Base-by-base conservation (phyloP, 768 basidiomycete genomes). In the Lentinula lateritia region DNA sequence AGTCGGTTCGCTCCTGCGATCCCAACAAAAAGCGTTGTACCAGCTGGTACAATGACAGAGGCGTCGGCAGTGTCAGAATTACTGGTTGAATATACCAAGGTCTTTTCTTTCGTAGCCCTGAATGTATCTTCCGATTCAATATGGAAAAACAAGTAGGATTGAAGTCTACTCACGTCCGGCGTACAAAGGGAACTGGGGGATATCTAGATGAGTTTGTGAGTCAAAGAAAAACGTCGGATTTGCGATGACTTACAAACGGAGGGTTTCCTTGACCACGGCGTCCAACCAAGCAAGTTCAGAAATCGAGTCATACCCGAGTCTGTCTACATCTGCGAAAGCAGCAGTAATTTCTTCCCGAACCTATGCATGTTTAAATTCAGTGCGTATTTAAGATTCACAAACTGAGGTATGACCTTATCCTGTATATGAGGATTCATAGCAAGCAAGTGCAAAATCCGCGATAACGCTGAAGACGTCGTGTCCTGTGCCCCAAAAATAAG, bases 401-500 rank as follows among this genome's bases (percentile, higher is more conserved):
- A 12, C 20, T 18, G 20, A 36, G 0, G 6, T 32, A 13, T 32
- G 8, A 60, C 59, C 59, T 60, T 60, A 16, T 69, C 63, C 65
- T 83, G 82, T n/a, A 75, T 64, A n/a, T 76, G 73, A 6, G 65
- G 73, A 58, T 78, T 68, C 1, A 55, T 61, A 5, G 80, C 68
- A 34, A 83, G 69, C 50, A 75, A 66, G 61, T 76, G 70, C 6
- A 82, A 67, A 41, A 78, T 73, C 1, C 81, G 75, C 13, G 77
- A 76, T 48, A 83, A 62, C 0, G 77, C 73, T 5, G 78, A 75
- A 2, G 80, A 76, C 0, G 80, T 79, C 7, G 81, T 83, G 61
- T 83, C 81, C 60, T 79, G 78, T 2, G 78, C 82, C 2, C 80
- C 80, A 63, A 83, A 81, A 16, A 81, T 76, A 34, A 83, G 66